Evolutionary conservation across 2,329 filamentous ascomycete species (phyloP), one percentile per base, ranked within the genome.

Genomic region (Sordariomycetes sp.): DNA sequence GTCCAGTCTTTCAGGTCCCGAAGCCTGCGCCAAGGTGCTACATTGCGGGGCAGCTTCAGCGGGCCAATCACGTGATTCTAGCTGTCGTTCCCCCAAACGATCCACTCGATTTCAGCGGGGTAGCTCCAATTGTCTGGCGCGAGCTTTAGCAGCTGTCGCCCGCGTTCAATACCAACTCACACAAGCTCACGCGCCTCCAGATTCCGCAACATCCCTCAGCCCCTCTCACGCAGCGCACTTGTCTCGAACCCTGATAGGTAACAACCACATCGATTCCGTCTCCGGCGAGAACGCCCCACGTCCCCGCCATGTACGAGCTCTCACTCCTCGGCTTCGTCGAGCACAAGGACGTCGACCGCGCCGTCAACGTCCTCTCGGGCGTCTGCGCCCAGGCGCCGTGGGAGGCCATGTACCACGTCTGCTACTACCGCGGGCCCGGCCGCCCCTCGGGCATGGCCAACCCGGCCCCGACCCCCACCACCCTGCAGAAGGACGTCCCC

Each of bases 371-470:
- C 11, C 69, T 87, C 7, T 74, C 79, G 59, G 82, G 82, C 20
- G 73, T 82, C 61, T 81, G 79, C 60, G 80, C 76, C 64, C 83
- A 82, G 77, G 70, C 72, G 2, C 76, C 80, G 1, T 78, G 76
- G 63, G 73, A 76, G 59, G 71, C 73, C 2, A 61, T 80, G 24
- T 74, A 76, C 46, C 76, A 80, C 18, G 75, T 83, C 10, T 71
- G 83, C 54, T 80, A 79, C 65, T 83, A 77, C 62, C 74, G 77
- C 50, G 79, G 79, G 1, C 76, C 76, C 1, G 66, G 70, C 2
- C 69, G 72, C 37, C 75, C 77, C 0, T 68, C 65, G 14, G 77
- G 79, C 1, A 74, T 83, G 55, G 69, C 72, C 50, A 76, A 75
- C 28, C 69, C 71, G 52, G 62, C 62, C 24, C 70, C 70, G n/a